A percentile compares a stretch with the other conserved stretches of the same genome.
Conservation (phyloP, 306 rosid genomes). For the Trifolium subterraneum region DNA sequence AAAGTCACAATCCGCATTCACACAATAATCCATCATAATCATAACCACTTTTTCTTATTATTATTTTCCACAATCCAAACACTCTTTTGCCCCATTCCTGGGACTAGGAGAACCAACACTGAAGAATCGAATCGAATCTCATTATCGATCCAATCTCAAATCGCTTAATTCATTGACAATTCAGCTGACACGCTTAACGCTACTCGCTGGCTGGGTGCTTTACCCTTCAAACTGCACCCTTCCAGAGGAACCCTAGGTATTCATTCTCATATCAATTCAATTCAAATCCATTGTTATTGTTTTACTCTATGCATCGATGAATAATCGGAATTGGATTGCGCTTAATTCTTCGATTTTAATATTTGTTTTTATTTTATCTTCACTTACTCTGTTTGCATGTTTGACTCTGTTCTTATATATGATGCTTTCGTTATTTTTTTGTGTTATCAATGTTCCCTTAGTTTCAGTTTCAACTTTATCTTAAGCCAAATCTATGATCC, state of each 20-base stretch:
- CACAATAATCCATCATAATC: neutral
- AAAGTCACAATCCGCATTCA: slow-evolving; percentile 4
- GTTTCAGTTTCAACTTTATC: neutral
- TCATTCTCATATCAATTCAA: neutral
- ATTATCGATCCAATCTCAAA: slow-evolving; percentile 20
- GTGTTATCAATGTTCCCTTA: neutral
- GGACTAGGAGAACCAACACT: slow-evolving; percentile 6
- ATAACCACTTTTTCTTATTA: neutral
- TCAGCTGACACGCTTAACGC: slow-evolving; percentile 27
- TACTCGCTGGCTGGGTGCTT: slow-evolving; percentile 31
- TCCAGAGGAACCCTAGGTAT: slow-evolving; percentile 28
- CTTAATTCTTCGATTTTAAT: neutral
- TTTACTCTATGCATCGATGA: neutral
- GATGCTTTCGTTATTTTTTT: too few species aligned
- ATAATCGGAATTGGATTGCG: neutral
- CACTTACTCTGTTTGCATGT: slow-evolving; percentile 41
- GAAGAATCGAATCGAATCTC: slow-evolving; percentile 37
- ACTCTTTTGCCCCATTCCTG: slow-evolving; percentile 13
- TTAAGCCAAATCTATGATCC: slow-evolving; percentile 5
- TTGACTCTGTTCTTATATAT: neutral
- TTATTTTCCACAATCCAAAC: slow-evolving; percentile 29
- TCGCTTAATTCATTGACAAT: slow-evolving; percentile 16
- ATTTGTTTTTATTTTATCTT: neutral
- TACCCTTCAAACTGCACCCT: slow-evolving; percentile 22
- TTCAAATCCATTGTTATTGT: neutral